Base-by-base conservation (phyloP, 257 asterid species). In the Jaltomata sinuosa region DNA sequence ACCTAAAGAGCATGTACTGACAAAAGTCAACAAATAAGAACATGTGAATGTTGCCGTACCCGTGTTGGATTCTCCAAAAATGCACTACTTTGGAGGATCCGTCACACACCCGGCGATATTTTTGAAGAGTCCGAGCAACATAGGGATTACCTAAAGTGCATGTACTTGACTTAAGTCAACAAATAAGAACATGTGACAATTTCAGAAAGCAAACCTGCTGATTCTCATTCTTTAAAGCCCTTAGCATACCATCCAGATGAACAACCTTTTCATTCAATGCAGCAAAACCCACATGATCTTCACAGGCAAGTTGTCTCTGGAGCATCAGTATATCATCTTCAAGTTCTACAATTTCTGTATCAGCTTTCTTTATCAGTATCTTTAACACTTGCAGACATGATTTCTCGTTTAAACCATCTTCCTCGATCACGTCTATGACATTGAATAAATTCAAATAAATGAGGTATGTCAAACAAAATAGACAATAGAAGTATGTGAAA, bases 381-480 rank as follows among this genome's bases (percentile, higher is more conserved):
- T 68, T 4, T 64, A 76, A 21, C 31, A 84, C 86, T 84, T 84
- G 50, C 49, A 19, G 16, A 59, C 86, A 76, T 14, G 82, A 84
- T 57, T 59, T 76, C 67, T 27, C 21, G 15, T 84, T 84, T 64
- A 76, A 36, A 19, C 52, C 83, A 18, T 57, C 83, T 42, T 78
- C 78, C 68, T 84, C 79, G 50, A 84, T 74, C 83, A 84, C 78
- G 11, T 84, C 86, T 84, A 57, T 54, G 69, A 25, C 65, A 31
- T 22, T 7, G 32, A 47, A 83, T 34, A 27, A 36, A 71, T 42
- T 15, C 38, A 42, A 47, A 80, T 1, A 80, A 54, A 55, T 32
- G 32, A 59, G 47, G 49, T 49, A 29, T 12, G 55, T 40, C 55
- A 4, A 6, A 38, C 55, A 72, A 72, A 72, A 29, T 6, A 29